Percentiles rank a stretch among this genome's conserved stretches.
These are phyloP conservation scores for Tolypocladium tropicale DNA, from an alignment of 2,329 filamentous ascomycete genomes.

Conservation along the genomic window DNA sequence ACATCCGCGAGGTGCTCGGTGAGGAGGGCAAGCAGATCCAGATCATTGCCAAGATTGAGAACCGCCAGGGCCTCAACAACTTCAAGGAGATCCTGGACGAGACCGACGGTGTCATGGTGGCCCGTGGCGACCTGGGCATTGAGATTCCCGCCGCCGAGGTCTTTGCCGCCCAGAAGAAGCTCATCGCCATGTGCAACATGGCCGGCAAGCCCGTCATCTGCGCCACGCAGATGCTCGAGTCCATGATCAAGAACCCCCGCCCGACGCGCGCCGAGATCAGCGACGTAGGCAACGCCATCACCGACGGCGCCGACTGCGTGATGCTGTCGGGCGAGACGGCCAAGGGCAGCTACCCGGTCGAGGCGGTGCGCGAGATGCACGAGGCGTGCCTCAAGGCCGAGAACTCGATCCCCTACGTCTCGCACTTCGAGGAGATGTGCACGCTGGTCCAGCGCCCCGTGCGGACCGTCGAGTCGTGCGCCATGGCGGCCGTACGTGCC, in stretches of 20 bases:
- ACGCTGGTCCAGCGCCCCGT: constrained; percentile 74
- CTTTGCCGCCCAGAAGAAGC: constrained; percentile 99
- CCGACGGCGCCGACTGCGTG: constrained; percentile 96
- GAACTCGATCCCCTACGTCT: constrained; percentile 94
- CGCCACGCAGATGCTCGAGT: constrained; percentile 99
- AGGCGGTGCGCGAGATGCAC: constrained; percentile 96
- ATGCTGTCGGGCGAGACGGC: constrained; percentile 99
- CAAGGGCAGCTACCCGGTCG: constrained; percentile 88
- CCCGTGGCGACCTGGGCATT: constrained; percentile 90
- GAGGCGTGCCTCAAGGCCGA: constrained; percentile 94
- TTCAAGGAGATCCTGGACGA: constrained; percentile 92
- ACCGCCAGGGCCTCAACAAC: constrained; percentile 99
- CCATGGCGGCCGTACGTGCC: constrained; percentile 92
- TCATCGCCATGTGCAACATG: constrained; percentile 99
- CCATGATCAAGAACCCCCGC: constrained; percentile 99
- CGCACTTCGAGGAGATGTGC: constrained; percentile 91
- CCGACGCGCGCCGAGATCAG: constrained; percentile 97
- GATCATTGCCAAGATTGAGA: constrained; percentile 99
- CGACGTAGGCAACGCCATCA: constrained; percentile 95
- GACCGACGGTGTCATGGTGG: constrained; percentile 99
- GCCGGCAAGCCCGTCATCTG: constrained; percentile 98
- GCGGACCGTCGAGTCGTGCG: constrained; percentile 82
- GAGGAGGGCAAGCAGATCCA: constrained; percentile 92
- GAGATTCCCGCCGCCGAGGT: constrained; percentile 98
- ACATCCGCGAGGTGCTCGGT: constrained; percentile 86